Conservation (phyloP, 2,329 filamentous ascomycete species). For the Immersiporthe knoxdaviesiana region DNA sequence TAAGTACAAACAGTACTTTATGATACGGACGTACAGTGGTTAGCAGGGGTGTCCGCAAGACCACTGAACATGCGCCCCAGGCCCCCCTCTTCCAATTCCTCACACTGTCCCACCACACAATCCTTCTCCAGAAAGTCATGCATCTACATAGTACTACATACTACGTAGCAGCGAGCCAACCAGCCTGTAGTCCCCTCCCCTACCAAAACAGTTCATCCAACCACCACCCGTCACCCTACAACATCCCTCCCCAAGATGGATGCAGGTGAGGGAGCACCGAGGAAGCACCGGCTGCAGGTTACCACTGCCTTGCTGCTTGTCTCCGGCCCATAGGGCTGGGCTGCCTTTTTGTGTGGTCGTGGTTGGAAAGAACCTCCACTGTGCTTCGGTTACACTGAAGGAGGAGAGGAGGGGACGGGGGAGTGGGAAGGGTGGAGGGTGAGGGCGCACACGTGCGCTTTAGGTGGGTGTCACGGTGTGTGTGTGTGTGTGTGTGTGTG, state of each 20-base stretch:
- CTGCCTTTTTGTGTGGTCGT: background rate
- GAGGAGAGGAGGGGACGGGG: slow-evolving; percentile 23
- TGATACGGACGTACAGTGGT: too few species aligned
- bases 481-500: background rate
- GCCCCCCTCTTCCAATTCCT: background rate
- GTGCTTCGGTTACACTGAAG: slow-evolving; percentile 14
- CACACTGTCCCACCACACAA: background rate
- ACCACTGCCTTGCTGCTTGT: background rate
- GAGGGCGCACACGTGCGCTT: background rate
- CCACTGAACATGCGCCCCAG: background rate
- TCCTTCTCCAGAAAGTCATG: background rate
- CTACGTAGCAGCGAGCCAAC: slow-evolving; percentile 1
- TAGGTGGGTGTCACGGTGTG: background rate
- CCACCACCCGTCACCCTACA: slow-evolving; percentile 15
- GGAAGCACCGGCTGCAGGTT: slow-evolving; percentile 20
- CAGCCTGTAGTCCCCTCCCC: background rate
- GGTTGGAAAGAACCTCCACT: background rate
- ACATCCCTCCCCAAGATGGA: background rate
- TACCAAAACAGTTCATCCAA: slow-evolving; percentile 9
- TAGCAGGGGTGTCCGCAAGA: background rate
- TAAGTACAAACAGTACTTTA: too few species aligned
- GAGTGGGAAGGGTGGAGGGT: too few species aligned
- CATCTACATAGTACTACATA: too few species aligned
- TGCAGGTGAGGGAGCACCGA: slow-evolving; percentile 21
- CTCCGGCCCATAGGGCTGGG: slow-evolving; percentile 22